Conservation (phyloP, 306 rosid species). For the Sechiopsis laciniata region DNA sequence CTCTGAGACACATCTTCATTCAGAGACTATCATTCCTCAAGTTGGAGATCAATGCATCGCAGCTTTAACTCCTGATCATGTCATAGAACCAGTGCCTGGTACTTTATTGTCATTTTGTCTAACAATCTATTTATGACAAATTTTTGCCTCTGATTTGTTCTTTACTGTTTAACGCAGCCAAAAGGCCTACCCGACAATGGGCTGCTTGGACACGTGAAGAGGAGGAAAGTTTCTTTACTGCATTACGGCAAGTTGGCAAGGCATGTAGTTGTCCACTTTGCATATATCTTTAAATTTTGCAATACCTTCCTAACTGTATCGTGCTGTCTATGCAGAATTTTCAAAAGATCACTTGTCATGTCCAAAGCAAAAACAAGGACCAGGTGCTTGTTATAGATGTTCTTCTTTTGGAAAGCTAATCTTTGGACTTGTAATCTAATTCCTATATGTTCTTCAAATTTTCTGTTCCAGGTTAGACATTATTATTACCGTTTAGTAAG, state of each 20-base stretch:
- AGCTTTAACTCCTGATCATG: slow-evolving; percentile 35
- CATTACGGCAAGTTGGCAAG: slow-evolving; percentile 94
- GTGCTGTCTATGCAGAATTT: slow-evolving; percentile 64
- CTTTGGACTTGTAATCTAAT: not conserved
- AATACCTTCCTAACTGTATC: slow-evolving; percentile 23
- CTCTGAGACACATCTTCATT: slow-evolving; percentile 37
- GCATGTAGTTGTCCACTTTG: slow-evolving; percentile 29
- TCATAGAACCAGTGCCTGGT: slow-evolving; percentile 56
- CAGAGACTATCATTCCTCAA: slow-evolving; percentile 39
- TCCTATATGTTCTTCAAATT: not conserved
- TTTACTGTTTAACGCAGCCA: slow-evolving; percentile 37
- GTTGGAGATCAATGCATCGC: slow-evolving; percentile 49
- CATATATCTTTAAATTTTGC: slow-evolving; percentile 16
- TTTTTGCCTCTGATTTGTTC: slow-evolving; percentile 21
- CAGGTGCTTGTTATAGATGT: slow-evolving; percentile 40
- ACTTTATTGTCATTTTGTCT: not conserved
- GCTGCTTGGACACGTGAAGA: slow-evolving; percentile 99
- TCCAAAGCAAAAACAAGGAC: slow-evolving; percentile 97
- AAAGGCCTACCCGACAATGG: slow-evolving; percentile 92
- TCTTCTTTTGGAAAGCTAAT: slow-evolving; percentile 19
- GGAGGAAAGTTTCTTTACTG: slow-evolving; percentile 96
- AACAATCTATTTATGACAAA: not conserved
- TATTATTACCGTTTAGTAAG: slow-evolving; percentile 97
- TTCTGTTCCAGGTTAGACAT: slow-evolving; percentile 69
- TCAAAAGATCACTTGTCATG: slow-evolving; percentile 88